Base-by-base conservation (phyloP, 257 asterid genomes). In the Scutellaria baicalensis region DNA sequence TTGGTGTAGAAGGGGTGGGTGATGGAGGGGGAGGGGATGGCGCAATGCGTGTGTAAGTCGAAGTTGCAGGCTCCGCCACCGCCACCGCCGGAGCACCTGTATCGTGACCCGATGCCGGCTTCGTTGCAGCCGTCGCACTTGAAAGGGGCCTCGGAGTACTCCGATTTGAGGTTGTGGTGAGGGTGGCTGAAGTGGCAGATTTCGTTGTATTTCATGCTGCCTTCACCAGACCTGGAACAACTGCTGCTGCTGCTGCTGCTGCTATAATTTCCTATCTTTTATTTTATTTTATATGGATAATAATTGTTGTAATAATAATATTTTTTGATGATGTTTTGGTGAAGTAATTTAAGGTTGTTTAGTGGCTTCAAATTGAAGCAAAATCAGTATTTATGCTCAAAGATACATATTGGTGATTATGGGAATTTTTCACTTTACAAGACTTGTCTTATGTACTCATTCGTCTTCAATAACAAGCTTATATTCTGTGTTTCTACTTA, bases 71-170 rank as follows among this genome's bases (percentile, higher is more conserved):
- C 58, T 18, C 52, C 56, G 47, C 59, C 55, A 14, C 39, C 78
- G 60, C 69, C 51, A 43, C 58, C 45, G 47, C 74, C 71, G 57
- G 48, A 59, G 84, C 98, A 94, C 62, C 81, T 83, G 82, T 86
- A 93, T 5, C 78, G 85, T 0, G 99, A 89, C 1, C 99, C 99
- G 55, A 93, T 91, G 0, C 99, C 99, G 14, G 83, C 90, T 70
- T 88, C 97, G 50, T 87, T 93, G 88, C 97, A 91, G 12, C 99
- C 99, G 83, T 89, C 99, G 80, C 99, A 93, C 66, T 89, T 89
- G 86, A 94, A 94, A 4, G 98, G 99, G 1, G 76, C 70, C 74
- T 89, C 90, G 45, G 90, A 70, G 88, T 86, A 79, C 3, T 88
- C 96, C 68, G 64, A 80, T 42, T 84, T 82, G 33, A 94, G 90